Evolutionary conservation across 73 alveolate genomes (phyloP), one percentile per base, ranked within the genome.

Genomic region (Halteria grandinella): DNA sequence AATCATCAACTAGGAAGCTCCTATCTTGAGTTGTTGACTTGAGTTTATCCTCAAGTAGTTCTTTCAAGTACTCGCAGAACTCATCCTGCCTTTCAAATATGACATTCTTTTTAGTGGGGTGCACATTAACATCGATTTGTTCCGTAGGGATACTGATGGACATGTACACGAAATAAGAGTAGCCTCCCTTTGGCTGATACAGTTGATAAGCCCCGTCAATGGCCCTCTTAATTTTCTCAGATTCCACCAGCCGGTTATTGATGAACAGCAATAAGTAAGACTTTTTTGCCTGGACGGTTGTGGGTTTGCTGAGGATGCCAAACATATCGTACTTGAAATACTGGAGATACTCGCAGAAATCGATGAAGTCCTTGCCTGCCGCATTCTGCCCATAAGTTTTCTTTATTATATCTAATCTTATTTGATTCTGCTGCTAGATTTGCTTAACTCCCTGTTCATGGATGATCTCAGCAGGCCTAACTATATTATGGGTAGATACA

Each of bases 61-160:
- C 83, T 23, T 69, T 41, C 15, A 90, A 59, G 40, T 73, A 91
- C 23, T 87, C 70, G 17, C 84, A 48, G 15, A 92, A 64, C 18
- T 84, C 93, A 17, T 55, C 87, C 49, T 93, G 92, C 58, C 91
- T 47, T 52, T 84, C 55, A 54, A 93, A 93, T 17, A 71, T 85
- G 8, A 93, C 97, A 18, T 75, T 77, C 39, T 78, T 92, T 83
- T 93, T 93, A 18, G 93, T 88, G 2, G 98, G 98, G 64, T 93
- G 97, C 41, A 93, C 96, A 69, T 93, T 93, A 10, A 93, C 96
- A 75, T 93, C 98, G 15, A 93, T 43, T 12, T 51, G 39, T 21
- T 70, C 76, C 15, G 98, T 89, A 0, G 63, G 70, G 80, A 93
- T 69, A 32, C 37, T 47, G 27, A 91, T 69, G 5, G 92, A 49